phyloP scores from a whole-genome alignment of 345 rosid genomes.

The Pistacia vera region DNA sequence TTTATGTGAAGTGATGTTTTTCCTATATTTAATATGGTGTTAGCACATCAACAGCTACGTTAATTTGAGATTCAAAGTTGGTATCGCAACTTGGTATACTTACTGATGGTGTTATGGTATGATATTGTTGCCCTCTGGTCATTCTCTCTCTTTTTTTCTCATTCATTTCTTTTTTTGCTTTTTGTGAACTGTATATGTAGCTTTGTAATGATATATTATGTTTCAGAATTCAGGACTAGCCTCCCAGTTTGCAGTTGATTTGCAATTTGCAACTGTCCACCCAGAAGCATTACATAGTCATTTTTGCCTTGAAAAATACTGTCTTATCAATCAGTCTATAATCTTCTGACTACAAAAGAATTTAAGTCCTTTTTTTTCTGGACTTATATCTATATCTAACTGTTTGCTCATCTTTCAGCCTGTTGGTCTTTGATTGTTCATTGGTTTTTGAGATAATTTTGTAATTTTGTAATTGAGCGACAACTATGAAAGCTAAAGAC shows the following conservation, averaged over 20 bases:
- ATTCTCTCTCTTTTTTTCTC: not conserved
- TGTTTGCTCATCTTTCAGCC: not conserved
- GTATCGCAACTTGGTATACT: no score
- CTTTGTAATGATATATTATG: not conserved
- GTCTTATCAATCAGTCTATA: no score
- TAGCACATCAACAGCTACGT: no score
- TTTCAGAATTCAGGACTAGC: not conserved
- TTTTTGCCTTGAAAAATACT: not conserved
- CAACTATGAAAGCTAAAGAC: not conserved
- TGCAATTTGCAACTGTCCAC: not conserved
- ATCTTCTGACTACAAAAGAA: not conserved
- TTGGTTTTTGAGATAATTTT: not conserved
- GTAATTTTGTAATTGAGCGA: not conserved
- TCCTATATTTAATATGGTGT: no score
- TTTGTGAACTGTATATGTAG: constrained; percentile 1
- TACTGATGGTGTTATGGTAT: no score
- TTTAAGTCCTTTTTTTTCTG: not conserved
- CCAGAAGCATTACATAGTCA: not conserved
- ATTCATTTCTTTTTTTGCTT: not conserved
- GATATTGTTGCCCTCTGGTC: not conserved
- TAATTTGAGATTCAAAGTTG: no score
- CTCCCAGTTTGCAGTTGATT: not conserved
- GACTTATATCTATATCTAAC: no score
- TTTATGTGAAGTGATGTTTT: no score
- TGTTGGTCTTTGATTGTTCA: not conserved